These are phyloP conservation scores for Neophaeococcomyces mojaviensis DNA, from an alignment of 2,329 filamentous ascomycete genomes.

Conservation along the genomic window DNA sequence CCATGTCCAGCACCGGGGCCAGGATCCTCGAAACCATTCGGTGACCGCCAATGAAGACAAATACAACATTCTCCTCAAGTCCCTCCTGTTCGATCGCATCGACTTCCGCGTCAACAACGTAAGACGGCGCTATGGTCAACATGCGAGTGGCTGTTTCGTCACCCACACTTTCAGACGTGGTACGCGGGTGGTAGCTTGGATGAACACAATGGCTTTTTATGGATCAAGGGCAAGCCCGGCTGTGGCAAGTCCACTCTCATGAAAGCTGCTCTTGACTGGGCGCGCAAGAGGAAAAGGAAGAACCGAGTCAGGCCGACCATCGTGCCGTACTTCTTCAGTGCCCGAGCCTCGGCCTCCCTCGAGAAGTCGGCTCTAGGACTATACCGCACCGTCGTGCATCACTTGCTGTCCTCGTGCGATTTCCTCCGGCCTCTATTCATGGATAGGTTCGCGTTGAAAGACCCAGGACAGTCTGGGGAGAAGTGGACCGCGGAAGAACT, in stretches of 20 bases:
- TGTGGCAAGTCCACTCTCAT: constrained; percentile 40
- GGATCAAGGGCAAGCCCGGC: constrained; percentile 37
- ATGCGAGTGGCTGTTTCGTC: constrained; percentile 36
- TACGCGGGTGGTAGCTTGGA: constrained; percentile 21
- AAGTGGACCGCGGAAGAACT: constrained; percentile 16
- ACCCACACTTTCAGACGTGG: constrained; percentile 32
- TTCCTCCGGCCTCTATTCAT: background rate
- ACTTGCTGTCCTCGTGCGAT: constrained; percentile 32
- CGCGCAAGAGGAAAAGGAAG: constrained; percentile 13
- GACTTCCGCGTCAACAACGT: constrained; percentile 33
- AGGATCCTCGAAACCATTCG: no score
- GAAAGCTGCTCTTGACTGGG: constrained; percentile 31
- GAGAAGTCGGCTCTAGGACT: constrained; percentile 43
- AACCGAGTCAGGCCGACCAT: constrained; percentile 16
- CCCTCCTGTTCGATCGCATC: constrained; percentile 33
- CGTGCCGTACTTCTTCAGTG: constrained; percentile 45
- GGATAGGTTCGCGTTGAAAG: constrained; percentile 10
- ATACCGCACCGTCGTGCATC: constrained; percentile 43
- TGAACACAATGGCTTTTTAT: constrained; percentile 26
- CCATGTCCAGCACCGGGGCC: no score
- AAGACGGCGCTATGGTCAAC: constrained; percentile 31
- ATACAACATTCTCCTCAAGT: constrained; percentile 21
- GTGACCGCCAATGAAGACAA: constrained; percentile 8
- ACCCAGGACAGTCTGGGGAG: constrained; percentile 7
- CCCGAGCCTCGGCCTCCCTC: constrained; percentile 31